Base-by-base conservation (phyloP, 2,329 filamentous ascomycete species). In the Dactylellina cionopaga region DNA sequence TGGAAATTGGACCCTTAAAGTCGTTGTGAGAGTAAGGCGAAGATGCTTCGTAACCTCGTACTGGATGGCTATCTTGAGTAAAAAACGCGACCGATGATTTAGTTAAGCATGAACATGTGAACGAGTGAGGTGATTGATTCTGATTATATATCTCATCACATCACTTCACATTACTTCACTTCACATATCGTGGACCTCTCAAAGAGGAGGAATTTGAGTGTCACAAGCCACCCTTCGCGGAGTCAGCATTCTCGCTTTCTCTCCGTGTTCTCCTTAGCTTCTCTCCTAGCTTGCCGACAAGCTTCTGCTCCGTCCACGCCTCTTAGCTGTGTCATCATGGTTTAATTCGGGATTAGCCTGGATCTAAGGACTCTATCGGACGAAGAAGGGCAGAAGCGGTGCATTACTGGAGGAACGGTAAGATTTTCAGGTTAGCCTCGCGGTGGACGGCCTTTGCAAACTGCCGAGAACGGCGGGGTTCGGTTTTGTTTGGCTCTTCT, bases 401-500 rank as follows among this genome's bases (percentile, higher is more conserved):
- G 43, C 25, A 35, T 51, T 54, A n/a, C 41, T 43, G 44, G 29
- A 41, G 37, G 29, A 64, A 29, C 60, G 60, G 60, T 31, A 46
- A 19, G 17, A 52, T n/a, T n/a, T 52, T 58, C 43, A 11, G 7
- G 44, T 54, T 44, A 27, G 31, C 17, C 41, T 31, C 35, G 51
- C 62, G 62, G 62, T 58, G 51, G 13, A 24, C 62, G 62, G 59
- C 24, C 29, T 11, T 52, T 41, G 17, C 17, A 51, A 58, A 56
- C 51, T 51, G 54, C 62, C 62, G 62, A 58, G n/a, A 51, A 29
- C 62, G 46, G 51, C 46, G 52, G 41, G 44, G 41, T 29, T 41
- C 33, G 35, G n/a, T n/a, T n/a, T n/a, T n/a, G n/a, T n/a, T n/a
- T n/a, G n/a, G n/a, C n/a, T n/a, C n/a, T n/a, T n/a, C n/a, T n/a